Base-by-base conservation (phyloP, 2,329 filamentous ascomycete species). In the Alternaria postmessia region DNA sequence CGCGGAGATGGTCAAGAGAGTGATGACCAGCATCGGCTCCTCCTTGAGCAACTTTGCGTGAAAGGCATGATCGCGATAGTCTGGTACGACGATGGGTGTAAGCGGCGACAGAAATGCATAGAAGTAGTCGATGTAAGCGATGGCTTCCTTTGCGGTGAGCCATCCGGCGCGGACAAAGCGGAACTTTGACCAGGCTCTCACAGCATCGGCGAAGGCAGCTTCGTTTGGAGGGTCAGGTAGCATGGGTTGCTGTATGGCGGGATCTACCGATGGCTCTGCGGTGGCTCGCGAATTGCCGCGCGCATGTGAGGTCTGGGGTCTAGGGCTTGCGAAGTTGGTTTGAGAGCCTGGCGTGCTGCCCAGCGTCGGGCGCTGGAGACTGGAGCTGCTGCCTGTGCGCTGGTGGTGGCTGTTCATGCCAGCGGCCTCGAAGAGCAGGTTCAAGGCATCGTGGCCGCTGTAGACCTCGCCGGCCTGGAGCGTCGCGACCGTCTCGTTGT, bases 141-240 rank as follows among this genome's bases (percentile, higher is more conserved):
- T 94, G 22, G 93, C 94, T 79, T 99, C 95, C 66, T 91, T 89
- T 0, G 94, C 91, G 0, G 93, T 96, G 77, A 99, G 95, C 94
- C 94, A 98, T 9, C 95, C 95, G 8, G 93, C 93, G 54, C 93
- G 89, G n/a, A 98, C 94, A 75, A 98, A 98, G 43, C 94, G 89
- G 76, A 97, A 94, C 64, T 93, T 86, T 2, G 90, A 88, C 95
- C 95, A 99, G n/a, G 93, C 91, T 71, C 88, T 89, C 61, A 97
- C 81, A 0, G 94, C 94, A 59, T 91, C 87, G 42, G 86, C 81
- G 68, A 79, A 79, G 20, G 76, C 75, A 12, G 71, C 69, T 14
- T 79, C 75, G 49, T 77, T 76, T 1, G 74, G 69, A 16, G 75
- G 74, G 18, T 75, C 70, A 20, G 75, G 74, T 14, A 74, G 36